Base-by-base conservation (phyloP, 164 flowering plant species). In the Vitis riparia region DNA sequence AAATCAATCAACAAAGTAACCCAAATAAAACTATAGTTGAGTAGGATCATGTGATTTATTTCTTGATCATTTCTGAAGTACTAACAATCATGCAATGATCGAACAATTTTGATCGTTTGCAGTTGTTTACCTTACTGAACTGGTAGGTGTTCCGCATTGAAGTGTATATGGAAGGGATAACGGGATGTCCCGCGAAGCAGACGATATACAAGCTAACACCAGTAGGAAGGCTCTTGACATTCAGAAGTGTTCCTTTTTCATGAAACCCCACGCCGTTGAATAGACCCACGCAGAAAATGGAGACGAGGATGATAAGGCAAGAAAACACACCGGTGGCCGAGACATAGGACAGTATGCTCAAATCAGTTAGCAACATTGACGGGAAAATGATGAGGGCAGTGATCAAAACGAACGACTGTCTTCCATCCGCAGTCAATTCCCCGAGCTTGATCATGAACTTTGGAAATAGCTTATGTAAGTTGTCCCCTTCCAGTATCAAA, bases 311-410 rank as follows among this genome's bases (percentile, higher is more conserved):
- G 1, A 83, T 49, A 14, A 81, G 3, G 13, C 77, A 79, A 61
- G 84, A 73, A 4, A 81, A 19, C 7, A 81, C 85, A 50, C 85
- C 85, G 23, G 76, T 68, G 13, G 82, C 85, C 17, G 85, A 84
- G 8, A 84, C 59, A 55, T 75, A 81, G 4, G 87, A 70, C 15
- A 84, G 68, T 3, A 74, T 48, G 64, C 77, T 71, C 76, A 84
- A 51, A 17, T 74, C 73, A 10, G 70, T 67, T 27, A 81, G 59
- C 73, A 71, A 71, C 61, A 78, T 74, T 5, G 80, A 55, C 0
- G 87, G 87, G 19, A 81, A 48, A 27, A 83, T 60, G 5, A 79
- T 29, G 7, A 78, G 50, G 1, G 72, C 75, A 8, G 71, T 71
- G 32, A 79, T 59, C 1, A 82, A 6, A 11, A 77, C 68, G 61